Evolutionary conservation across 495 filamentous ascomycete species (phyloP).

Genomic region (Hypoxylon fuscum): DNA sequence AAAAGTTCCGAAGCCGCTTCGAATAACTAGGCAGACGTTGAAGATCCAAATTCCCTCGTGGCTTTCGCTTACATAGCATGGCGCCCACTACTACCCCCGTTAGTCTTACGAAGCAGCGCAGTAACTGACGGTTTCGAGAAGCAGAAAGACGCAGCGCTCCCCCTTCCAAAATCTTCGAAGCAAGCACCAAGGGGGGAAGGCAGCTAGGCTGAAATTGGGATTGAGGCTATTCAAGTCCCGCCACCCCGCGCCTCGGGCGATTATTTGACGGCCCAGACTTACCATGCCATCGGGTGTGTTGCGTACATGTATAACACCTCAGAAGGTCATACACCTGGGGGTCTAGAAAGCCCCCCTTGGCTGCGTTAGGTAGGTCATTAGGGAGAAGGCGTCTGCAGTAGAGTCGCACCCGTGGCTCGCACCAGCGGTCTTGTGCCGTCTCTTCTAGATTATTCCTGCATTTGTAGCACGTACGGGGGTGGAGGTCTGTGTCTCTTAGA

Average conservation of each 20-base stretch:
- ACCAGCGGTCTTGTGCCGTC: background rate
- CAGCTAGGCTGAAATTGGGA: conserved; percentile 14
- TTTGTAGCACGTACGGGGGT: too few species aligned
- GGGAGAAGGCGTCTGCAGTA: conserved; percentile 12
- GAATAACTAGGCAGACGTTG: too few species aligned
- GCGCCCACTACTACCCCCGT: background rate
- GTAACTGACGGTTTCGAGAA: conserved; percentile 1
- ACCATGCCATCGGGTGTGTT: conserved; percentile 21
- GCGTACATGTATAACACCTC: conserved; percentile 22
- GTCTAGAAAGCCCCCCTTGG: background rate
- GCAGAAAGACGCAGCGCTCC: background rate
- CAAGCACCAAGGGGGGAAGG: background rate
- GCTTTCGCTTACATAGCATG: background rate
- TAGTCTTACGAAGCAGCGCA: background rate
- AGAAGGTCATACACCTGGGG: background rate
- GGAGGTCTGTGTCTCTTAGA: too few species aligned
- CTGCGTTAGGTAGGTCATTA: conserved; percentile 31
- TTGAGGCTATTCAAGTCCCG: conserved; percentile 32
- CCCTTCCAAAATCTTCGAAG: background rate
- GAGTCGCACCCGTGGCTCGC: conserved; percentile 12
- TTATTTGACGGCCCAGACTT: conserved; percentile 11
- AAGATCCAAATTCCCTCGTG: background rate
- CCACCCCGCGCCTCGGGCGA: conserved; percentile 4
- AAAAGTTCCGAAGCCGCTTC: too few species aligned
- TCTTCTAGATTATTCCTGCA: background rate